Evolutionary conservation across 805 yeast species (phyloP).

Genomic region (Cyberlindnera japonica): DNA sequence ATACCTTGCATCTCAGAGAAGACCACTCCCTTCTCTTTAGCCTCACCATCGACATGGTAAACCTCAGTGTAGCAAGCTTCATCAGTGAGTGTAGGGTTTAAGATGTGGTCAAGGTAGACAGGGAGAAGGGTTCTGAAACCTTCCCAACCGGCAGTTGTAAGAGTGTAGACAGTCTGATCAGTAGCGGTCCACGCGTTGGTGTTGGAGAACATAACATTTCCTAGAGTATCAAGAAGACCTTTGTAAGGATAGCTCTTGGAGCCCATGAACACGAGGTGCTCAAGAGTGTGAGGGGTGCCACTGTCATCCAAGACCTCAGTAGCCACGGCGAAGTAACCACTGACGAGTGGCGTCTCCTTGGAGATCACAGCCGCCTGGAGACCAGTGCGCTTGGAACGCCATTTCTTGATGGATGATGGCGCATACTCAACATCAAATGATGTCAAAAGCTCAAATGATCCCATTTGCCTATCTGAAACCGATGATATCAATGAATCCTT

Average conservation of each 20-base stretch:
- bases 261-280: constrained; percentile 94
- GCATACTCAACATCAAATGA: constrained; percentile 70
- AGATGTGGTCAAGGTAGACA: constrained; percentile 81
- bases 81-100: constrained; percentile 82
- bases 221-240: constrained; percentile 83
- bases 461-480: constrained; percentile 4
- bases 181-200: constrained; percentile 98
- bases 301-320: constrained; percentile 85
- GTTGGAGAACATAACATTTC: constrained; percentile 75
- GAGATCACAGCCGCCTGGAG: constrained; percentile 72
- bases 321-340: constrained; percentile 94
- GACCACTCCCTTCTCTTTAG: constrained; percentile 93
- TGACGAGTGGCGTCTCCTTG: constrained; percentile 81
- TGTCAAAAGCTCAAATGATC: constrained; percentile 38
- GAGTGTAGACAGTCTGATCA: constrained; percentile 91
- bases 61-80: constrained; percentile 93
- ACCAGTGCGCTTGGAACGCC: constrained; percentile 79
- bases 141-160: constrained; percentile 93
- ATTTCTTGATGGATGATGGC: constrained; percentile 65
- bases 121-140: constrained; percentile 85
- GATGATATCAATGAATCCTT: no score
- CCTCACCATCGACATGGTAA: constrained; percentile 87
- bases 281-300: constrained; percentile 94
- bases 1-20: constrained; percentile 96
- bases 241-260: constrained; percentile 85